These are phyloP conservation scores for Thielaviopsis punctulata DNA, from an alignment of 2,329 filamentous ascomycete genomes.

Conservation along the genomic window DNA sequence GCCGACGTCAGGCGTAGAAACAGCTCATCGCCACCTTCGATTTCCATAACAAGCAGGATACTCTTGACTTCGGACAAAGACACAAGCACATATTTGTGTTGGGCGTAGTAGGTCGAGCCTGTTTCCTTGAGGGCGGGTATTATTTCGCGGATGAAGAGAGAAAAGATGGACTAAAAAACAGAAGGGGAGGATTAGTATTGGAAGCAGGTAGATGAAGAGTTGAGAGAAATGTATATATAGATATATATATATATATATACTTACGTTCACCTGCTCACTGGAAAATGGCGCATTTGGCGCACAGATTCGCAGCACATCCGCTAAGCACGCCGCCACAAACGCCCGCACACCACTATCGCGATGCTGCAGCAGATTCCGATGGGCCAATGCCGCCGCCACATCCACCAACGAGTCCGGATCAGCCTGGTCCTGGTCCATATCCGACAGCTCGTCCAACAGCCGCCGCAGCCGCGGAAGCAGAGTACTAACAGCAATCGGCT, in stretches of 20 bases:
- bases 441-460: conserved; percentile 65
- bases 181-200: conserved; percentile 14
- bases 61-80: conserved; percentile 89
- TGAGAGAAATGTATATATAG: not conserved
- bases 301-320: conserved; percentile 83
- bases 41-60: conserved; percentile 76
- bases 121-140: conserved; percentile 75
- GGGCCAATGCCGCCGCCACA: conserved; percentile 71
- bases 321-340: conserved; percentile 72
- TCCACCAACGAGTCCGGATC: conserved; percentile 68
- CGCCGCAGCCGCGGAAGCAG: conserved; percentile 66
- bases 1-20: conserved; percentile 68
- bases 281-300: conserved; percentile 93
- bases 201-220: not conserved
- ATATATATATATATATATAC: conserved; percentile 13
- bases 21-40: conserved; percentile 65
- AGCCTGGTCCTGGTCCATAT: conserved; percentile 73
- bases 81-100: conserved; percentile 79
- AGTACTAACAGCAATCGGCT: conserved; percentile 68
- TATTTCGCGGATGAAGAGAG: conserved; percentile 66
- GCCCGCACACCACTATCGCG: conserved; percentile 89
- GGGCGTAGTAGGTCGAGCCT: conserved; percentile 74
- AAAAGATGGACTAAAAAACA: conserved; percentile 44
- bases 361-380: conserved; percentile 67
- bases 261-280: conserved; percentile 72